These are phyloP conservation scores for Aureoboletus auriporus DNA, from an alignment of 768 basidiomycete species.

Conservation along the genomic window DNA sequence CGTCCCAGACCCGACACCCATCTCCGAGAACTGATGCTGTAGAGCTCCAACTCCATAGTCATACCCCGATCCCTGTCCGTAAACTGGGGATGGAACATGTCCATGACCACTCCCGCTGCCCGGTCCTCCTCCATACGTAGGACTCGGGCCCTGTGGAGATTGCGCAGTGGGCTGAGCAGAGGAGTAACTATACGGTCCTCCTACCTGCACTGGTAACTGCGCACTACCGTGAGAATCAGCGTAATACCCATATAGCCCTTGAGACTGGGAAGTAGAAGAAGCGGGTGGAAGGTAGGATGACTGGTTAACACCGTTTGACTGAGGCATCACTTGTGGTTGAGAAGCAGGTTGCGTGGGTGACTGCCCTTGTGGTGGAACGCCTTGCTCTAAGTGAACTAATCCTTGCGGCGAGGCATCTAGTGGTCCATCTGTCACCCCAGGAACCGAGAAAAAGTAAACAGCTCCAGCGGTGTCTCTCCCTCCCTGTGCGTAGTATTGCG, in stretches of 20 bases:
- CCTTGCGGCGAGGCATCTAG: constrained; percentile 10
- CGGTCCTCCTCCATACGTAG: constrained; percentile 16
- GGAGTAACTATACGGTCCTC: constrained; percentile 15
- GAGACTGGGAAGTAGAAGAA: constrained; percentile 11
- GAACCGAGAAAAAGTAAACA: constrained; percentile 78
- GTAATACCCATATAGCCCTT: constrained; percentile 20
- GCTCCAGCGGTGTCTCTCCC: constrained; percentile 70
- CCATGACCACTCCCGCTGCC: constrained; percentile 22
- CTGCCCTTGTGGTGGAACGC: constrained; percentile 11
- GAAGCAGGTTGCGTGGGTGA: constrained; percentile 13
- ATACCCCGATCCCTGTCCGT: constrained; percentile 19
- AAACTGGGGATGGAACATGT: constrained; percentile 8
- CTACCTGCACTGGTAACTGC: constrained; percentile 7
- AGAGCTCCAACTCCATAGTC: constrained; percentile 22
- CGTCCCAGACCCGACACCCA: constrained; percentile 21
- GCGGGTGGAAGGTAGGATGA: constrained; percentile 10
- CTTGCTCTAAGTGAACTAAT: constrained; percentile 7
- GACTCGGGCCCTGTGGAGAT: constrained; percentile 10
- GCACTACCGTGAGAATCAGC: constrained; percentile 7
- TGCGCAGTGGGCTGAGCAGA: constrained; percentile 13
- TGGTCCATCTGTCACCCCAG: constrained; percentile 57
- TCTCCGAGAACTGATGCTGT: constrained; percentile 31
- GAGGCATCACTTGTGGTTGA: constrained; percentile 17
- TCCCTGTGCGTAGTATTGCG: constrained; percentile 78
- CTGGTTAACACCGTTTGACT: constrained; percentile 8